These are phyloP conservation scores for Mallotus japonicus DNA, from an alignment of 441 rosid species.

Conservation along the genomic window DNA sequence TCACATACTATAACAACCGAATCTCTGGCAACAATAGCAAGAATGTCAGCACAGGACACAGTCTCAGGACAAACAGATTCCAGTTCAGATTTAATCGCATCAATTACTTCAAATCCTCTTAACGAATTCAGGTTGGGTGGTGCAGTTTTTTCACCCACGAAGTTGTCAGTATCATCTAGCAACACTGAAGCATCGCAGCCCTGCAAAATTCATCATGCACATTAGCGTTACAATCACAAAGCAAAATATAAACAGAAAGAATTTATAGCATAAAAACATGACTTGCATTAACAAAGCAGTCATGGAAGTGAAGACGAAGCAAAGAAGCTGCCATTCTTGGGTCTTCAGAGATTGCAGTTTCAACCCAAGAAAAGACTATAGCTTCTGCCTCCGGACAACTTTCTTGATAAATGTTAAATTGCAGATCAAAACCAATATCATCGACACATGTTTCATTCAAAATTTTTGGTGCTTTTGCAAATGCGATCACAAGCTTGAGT, in stretches of 20 bases:
- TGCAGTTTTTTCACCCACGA: constrained; percentile 82
- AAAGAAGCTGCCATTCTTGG: constrained; percentile 86
- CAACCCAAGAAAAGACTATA: constrained; percentile 54
- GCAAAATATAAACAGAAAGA: neutral
- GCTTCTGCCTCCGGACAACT: constrained; percentile 74
- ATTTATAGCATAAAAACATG: neutral
- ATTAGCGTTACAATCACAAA: neutral
- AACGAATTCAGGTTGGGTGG: constrained; percentile 77
- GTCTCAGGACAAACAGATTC: constrained; percentile 68
- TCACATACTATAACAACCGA: constrained; percentile 57
- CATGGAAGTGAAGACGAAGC: constrained; percentile 84
- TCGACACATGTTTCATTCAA: constrained; percentile 49
- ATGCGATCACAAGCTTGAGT: constrained; percentile 24
- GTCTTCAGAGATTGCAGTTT: constrained; percentile 54
- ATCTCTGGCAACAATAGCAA: constrained; percentile 73
- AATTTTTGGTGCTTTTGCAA: constrained; percentile 18
- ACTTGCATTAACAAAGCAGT: constrained; percentile 87
- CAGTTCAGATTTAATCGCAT: constrained; percentile 58
- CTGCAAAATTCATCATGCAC: constrained; percentile 31
- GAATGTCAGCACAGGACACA: constrained; percentile 82
- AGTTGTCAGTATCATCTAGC: constrained; percentile 55
- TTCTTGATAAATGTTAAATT: constrained; percentile 40
- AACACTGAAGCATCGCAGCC: constrained; percentile 86
- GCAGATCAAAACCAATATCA: constrained; percentile 44
- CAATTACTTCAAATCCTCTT: constrained; percentile 80